These are phyloP conservation scores for Metarhizium anisopliae DNA, from an alignment of 2,329 filamentous ascomycete species.

Conservation along the genomic window DNA sequence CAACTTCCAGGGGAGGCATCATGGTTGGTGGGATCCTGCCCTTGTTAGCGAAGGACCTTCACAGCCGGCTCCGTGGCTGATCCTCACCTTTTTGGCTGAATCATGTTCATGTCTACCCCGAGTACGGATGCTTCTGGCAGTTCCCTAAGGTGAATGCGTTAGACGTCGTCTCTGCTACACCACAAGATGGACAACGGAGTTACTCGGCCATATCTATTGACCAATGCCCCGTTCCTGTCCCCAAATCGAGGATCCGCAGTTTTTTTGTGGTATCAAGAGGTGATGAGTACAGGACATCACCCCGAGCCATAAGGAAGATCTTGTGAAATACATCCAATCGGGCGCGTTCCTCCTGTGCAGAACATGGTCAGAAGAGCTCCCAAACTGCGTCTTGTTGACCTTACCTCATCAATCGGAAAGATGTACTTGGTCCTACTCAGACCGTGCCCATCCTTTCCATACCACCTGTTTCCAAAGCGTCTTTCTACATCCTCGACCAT, in stretches of 20 bases:
- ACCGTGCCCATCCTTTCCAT: too few relatives aligned
- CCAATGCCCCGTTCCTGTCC: slow-evolving; percentile 29
- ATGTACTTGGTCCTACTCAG: not conserved
- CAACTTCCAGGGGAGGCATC: slow-evolving; percentile 39
- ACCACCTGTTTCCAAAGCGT: too few relatives aligned
- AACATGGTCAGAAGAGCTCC: not conserved
- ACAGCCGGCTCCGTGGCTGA: not conserved
- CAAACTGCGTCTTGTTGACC: not conserved
- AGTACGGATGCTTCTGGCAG: slow-evolving; percentile 9
- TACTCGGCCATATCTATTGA: slow-evolving; percentile 6
- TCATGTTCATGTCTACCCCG: slow-evolving; percentile 17
- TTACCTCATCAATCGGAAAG: not conserved
- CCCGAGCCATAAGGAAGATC: slow-evolving; percentile 54
- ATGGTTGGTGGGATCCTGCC: slow-evolving; percentile 52
- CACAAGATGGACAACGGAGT: not conserved
- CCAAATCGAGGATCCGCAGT: slow-evolving; percentile 48
- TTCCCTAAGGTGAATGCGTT: not conserved
- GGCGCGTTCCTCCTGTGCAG: slow-evolving; percentile 54
- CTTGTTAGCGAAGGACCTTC: not conserved
- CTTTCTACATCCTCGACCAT: too few relatives aligned
- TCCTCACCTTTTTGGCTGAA: slow-evolving; percentile 17
- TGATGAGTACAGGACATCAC: slow-evolving; percentile 19
- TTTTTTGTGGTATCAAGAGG: not conserved
- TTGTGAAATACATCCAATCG: slow-evolving; percentile 71
- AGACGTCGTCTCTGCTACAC: not conserved